phyloP scores from a whole-genome alignment of 2,329 filamentous ascomycete species.

The Colletotrichum lupini region DNA sequence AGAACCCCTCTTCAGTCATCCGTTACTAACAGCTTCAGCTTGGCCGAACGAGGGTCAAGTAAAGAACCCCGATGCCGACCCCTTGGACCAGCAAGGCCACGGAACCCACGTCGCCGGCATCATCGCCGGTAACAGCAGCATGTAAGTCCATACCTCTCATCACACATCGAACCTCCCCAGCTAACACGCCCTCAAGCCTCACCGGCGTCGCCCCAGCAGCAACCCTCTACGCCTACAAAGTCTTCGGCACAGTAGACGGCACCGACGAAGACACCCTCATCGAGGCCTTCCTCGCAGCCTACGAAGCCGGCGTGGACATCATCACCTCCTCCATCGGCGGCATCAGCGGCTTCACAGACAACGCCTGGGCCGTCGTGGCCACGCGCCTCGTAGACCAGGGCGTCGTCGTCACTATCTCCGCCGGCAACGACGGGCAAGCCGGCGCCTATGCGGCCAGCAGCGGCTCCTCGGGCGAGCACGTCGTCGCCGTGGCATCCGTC shows the following conservation, averaged over 20 bases:
- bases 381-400: conserved; percentile 55
- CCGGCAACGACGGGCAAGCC: conserved; percentile 55
- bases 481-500: conserved; percentile 57
- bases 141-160: not conserved
- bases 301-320: conserved; percentile 38
- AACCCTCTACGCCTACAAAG: conserved; percentile 30
- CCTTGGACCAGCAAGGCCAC: conserved; percentile 48
- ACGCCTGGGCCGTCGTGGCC: conserved; percentile 49
- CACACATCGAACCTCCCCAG: not conserved
- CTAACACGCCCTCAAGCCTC: not conserved
- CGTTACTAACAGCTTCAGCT: conserved; percentile 9
- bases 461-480: conserved; percentile 52
- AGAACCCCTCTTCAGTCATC: conserved; percentile 6
- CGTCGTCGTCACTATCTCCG: conserved; percentile 52
- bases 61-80: conserved; percentile 48
- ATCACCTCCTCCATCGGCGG: conserved; percentile 41
- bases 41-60: conserved; percentile 35
- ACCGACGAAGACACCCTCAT: conserved; percentile 35
- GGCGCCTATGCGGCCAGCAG: conserved; percentile 54
- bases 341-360: conserved; percentile 35
- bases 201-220: conserved; percentile 29
- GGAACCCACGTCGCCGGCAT: conserved; percentile 50
- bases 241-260: conserved; percentile 24
- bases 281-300: conserved; percentile 29
- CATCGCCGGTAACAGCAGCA: conserved; percentile 37